Evolutionary conservation across 163 green algal species (phyloP).

Genomic region (Volvox carteri): DNA sequence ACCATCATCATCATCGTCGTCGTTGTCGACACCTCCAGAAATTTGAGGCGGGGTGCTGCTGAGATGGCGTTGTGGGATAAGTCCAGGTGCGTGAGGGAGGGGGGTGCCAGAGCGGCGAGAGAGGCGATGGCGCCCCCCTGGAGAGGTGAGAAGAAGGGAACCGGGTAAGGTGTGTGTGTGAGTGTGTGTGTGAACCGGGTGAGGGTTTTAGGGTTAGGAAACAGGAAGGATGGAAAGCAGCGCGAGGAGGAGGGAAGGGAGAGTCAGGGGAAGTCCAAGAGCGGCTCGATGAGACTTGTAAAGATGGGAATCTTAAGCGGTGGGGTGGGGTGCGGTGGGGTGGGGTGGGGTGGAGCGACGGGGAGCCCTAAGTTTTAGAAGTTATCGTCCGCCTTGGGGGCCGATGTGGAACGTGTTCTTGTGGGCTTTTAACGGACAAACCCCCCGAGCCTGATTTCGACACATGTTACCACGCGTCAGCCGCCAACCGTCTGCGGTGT

Average conservation of each 20-base stretch:
- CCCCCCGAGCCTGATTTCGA: too few relatives aligned
- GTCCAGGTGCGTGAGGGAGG: slow-evolving; percentile 43
- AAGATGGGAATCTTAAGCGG: neutral
- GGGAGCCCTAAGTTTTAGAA: too few relatives aligned
- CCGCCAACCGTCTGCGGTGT: neutral
- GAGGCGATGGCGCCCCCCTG: slow-evolving; percentile 34
- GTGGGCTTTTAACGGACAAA: too few relatives aligned
- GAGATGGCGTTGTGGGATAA: slow-evolving; percentile 50
- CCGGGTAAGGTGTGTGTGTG: neutral
- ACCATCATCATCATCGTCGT: too few relatives aligned
- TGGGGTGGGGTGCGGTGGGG: neutral
- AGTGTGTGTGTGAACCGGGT: neutral
- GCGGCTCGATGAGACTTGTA: neutral
- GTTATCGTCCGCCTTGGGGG: too few relatives aligned
- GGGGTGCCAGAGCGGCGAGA: slow-evolving; percentile 15
- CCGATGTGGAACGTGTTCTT: too few relatives aligned
- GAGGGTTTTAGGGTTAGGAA: too few relatives aligned
- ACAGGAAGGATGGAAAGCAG: too few relatives aligned
- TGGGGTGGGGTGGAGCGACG: neutral
- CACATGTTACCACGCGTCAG: neutral
- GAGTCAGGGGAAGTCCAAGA: neutral
- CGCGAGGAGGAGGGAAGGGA: neutral
- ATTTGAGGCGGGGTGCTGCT: neutral
- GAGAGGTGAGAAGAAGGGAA: neutral
- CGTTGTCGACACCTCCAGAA: too few relatives aligned